phyloP scores from a whole-genome alignment of 2,329 filamentous ascomycete species.

The Microcyclospora pomicola region DNA sequence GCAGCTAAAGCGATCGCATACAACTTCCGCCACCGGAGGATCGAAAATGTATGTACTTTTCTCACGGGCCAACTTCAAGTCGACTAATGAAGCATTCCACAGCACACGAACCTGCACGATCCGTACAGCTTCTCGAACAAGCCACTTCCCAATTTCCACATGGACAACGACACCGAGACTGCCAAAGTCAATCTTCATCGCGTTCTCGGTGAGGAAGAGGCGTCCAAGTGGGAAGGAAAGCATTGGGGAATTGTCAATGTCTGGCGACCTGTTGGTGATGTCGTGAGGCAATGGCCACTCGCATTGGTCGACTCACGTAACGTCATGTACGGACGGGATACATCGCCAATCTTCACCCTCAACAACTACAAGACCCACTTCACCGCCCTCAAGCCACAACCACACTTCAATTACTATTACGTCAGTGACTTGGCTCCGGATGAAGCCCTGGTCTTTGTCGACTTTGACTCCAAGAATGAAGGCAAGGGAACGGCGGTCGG shows the following conservation, averaged over 20 bases:
- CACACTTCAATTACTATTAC: neutral
- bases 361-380: slow-evolving; percentile 1
- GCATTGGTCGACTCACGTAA: neutral
- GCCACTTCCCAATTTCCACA: neutral
- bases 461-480: neutral
- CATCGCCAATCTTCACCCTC: neutral
- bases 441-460: neutral
- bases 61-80: neutral
- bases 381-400: neutral
- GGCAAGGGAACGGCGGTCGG: neutral
- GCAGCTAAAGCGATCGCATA: too few relatives aligned
- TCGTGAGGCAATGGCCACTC: neutral
- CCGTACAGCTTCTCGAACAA: slow-evolving; percentile 1
- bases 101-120: neutral
- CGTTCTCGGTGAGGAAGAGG: neutral
- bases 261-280: neutral
- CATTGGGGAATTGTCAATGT: neutral
- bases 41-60: neutral
- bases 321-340: neutral
- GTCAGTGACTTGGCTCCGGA: slow-evolving; percentile 1
- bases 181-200: neutral
- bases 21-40: slow-evolving; percentile 1
- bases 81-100: neutral
- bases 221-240: neutral
- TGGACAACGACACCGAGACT: slow-evolving; percentile 1